These are phyloP conservation scores for Barnettozyma siamensis DNA, from an alignment of 805 yeast species.

Conservation along the genomic window DNA sequence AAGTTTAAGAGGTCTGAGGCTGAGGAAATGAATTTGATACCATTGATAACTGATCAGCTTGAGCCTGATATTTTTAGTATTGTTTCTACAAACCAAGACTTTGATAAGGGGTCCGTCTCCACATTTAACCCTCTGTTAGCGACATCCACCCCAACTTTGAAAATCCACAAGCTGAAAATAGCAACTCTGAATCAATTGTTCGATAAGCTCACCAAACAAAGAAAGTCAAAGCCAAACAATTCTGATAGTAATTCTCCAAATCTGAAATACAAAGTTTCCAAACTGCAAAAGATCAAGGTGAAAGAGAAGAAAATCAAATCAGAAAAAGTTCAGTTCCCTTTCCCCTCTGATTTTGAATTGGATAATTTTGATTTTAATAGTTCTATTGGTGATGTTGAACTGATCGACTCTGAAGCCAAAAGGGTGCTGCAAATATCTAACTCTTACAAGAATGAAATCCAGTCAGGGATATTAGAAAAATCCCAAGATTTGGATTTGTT, in stretches of 20 bases:
- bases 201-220: background rate
- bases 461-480: background rate
- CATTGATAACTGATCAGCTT: no score
- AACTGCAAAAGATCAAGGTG: background rate
- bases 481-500: slow-evolving; percentile 5
- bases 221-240: background rate
- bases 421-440: background rate
- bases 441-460: background rate
- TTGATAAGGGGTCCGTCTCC: slow-evolving; percentile 1
- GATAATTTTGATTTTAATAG: slow-evolving; percentile 11
- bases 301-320: background rate
- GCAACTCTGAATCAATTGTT: background rate
- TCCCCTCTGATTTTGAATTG: slow-evolving; percentile 5
- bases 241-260: background rate
- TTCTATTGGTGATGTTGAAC: slow-evolving; percentile 9
- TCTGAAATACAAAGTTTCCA: background rate
- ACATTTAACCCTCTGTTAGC: background rate
- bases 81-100: slow-evolving; percentile 14
- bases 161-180: slow-evolving; percentile 8
- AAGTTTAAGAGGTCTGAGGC: no score
- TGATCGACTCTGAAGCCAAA: slow-evolving; percentile 3
- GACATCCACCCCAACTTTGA: slow-evolving; percentile 1
- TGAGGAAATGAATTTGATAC: no score
- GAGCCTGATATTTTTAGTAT: slow-evolving; percentile 22
- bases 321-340: slow-evolving; percentile 3